Evolutionary conservation across 225 moss, liverwort and hornwort species (phyloP).

Genomic region (Lunularia cruciata): DNA sequence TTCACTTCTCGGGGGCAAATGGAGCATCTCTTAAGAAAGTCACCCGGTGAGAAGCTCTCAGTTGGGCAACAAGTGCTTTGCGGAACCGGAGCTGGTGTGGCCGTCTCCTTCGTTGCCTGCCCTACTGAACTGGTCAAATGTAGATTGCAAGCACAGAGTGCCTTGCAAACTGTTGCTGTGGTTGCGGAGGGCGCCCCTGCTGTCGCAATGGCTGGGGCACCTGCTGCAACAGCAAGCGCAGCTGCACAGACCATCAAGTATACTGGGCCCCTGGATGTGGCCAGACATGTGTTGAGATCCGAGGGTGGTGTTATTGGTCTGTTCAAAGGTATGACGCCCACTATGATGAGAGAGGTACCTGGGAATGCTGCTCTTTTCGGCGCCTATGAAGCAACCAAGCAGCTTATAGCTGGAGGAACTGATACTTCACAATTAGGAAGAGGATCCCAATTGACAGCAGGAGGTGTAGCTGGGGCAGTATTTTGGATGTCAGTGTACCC

Average conservation of each 20-base stretch:
- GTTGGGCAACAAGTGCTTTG: constrained; percentile 60
- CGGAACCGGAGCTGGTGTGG: constrained; percentile 52
- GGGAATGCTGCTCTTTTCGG: constrained; percentile 95
- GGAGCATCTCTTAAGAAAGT: constrained; percentile 64
- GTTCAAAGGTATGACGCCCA: constrained; percentile 81
- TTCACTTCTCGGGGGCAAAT: constrained; percentile 87
- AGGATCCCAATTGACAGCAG: constrained; percentile 68
- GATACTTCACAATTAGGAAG: constrained; percentile 74
- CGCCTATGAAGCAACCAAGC: constrained; percentile 86
- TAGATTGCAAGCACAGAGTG: constrained; percentile 87
- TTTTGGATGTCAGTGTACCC: constrained; percentile 88
- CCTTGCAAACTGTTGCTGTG: constrained; percentile 43
- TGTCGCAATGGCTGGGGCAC: constrained; percentile 53
- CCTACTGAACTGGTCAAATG: constrained; percentile 59
- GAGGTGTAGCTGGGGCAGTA: constrained; percentile 70
- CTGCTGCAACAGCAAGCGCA: constrained; percentile 39
- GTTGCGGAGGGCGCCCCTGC: constrained; percentile 42
- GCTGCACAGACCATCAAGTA: constrained; percentile 53
- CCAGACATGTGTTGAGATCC: constrained; percentile 68
- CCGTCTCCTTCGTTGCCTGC: constrained; percentile 47
- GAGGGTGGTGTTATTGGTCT: constrained; percentile 78
- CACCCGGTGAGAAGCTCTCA: constrained; percentile 52
- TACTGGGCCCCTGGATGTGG: constrained; percentile 77
- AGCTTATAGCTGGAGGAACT: constrained; percentile 73
- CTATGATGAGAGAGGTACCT: constrained; percentile 88